Percentiles rank a stretch among this genome's conserved stretches.
These are phyloP conservation scores for Gastrodia elata DNA, from an alignment of 106 monocot genomes.

Conservation along the genomic window DNA sequence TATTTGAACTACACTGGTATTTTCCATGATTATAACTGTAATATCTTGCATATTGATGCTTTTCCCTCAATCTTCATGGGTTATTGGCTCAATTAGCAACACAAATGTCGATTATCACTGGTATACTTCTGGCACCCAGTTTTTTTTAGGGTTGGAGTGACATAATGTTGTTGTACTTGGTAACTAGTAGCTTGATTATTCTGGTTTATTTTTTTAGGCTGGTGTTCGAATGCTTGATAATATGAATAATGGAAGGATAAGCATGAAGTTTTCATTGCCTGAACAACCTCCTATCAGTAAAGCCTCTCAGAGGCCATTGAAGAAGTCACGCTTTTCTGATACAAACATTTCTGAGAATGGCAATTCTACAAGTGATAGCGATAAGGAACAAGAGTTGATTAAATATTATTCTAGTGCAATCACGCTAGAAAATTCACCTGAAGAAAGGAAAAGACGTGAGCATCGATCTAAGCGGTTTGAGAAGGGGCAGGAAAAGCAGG, in stretches of 20 bases:
- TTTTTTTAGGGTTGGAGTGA: not conserved
- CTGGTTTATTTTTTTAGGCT: conserved; percentile 16
- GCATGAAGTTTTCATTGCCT: conserved; percentile 35
- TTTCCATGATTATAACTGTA: not conserved
- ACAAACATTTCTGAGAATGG: conserved; percentile 27
- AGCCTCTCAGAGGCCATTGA: conserved; percentile 34
- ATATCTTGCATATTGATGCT: not conserved
- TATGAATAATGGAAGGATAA: conserved; percentile 31
- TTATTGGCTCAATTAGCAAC: not conserved
- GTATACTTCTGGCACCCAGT: not conserved
- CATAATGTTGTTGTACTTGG: not conserved
- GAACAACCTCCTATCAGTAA: conserved; percentile 30
- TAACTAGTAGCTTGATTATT: conserved; percentile 1
- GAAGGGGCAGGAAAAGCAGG: conserved; percentile 39
- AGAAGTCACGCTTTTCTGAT: conserved; percentile 40
- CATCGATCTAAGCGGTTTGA: conserved; percentile 84
- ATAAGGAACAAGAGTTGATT: conserved; percentile 64
- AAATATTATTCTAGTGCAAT: conserved; percentile 75
- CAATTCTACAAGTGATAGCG: conserved; percentile 75
- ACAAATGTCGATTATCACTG: not conserved
- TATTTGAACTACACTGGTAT: not conserved
- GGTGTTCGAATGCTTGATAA: conserved; percentile 14
- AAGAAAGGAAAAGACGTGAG: conserved; percentile 86
- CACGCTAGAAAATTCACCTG: conserved; percentile 65
- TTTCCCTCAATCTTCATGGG: not conserved